phyloP scores from a whole-genome alignment of 2,329 filamentous ascomycete species.

The Colletotrichum caudatum region DNA sequence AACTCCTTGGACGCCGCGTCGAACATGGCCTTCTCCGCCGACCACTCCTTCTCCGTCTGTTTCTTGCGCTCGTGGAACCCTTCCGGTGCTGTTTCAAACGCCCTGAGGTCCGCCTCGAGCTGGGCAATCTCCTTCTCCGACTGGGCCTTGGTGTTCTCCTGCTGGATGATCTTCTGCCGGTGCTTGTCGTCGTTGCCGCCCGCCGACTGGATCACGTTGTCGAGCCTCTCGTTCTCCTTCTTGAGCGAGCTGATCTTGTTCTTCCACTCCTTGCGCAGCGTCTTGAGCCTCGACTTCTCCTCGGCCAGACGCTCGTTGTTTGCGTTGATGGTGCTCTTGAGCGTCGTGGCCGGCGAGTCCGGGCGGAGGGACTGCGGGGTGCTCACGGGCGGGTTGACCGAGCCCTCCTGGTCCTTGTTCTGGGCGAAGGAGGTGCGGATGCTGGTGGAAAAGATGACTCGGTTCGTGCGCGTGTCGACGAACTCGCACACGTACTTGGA shows the following conservation, averaged over 20 bases:
- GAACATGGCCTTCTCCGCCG: conserved; percentile 69
- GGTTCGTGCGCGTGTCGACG: conserved; percentile 73
- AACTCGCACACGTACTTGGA: conserved; percentile 86
- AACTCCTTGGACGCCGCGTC: conserved; percentile 68
- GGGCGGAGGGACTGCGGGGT: conserved; percentile 74
- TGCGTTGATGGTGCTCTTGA: conserved; percentile 80
- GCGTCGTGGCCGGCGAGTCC: conserved; percentile 80
- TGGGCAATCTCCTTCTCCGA: conserved; percentile 67
- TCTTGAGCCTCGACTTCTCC: conserved; percentile 76
- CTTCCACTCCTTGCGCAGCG: conserved; percentile 80
- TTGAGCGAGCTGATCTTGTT: conserved; percentile 73
- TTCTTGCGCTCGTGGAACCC: conserved; percentile 71
- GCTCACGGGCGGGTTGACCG: conserved; percentile 50
- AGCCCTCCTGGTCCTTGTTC: conserved; percentile 54
- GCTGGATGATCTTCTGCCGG: conserved; percentile 79
- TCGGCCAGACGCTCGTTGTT: conserved; percentile 78
- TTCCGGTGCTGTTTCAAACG: conserved; percentile 72
- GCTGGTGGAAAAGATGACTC: conserved; percentile 77
- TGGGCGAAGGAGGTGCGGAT: conserved; percentile 73
- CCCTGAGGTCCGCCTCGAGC: conserved; percentile 71
- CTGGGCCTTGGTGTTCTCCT: conserved; percentile 78
- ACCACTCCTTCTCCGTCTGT: conserved; percentile 64
- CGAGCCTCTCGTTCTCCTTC: conserved; percentile 79
- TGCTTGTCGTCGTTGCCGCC: conserved; percentile 82
- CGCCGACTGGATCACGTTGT: conserved; percentile 73